Conservation (phyloP, 2,329 filamentous ascomycete species). For the Chrysoporthe deuterocubensis region DNA sequence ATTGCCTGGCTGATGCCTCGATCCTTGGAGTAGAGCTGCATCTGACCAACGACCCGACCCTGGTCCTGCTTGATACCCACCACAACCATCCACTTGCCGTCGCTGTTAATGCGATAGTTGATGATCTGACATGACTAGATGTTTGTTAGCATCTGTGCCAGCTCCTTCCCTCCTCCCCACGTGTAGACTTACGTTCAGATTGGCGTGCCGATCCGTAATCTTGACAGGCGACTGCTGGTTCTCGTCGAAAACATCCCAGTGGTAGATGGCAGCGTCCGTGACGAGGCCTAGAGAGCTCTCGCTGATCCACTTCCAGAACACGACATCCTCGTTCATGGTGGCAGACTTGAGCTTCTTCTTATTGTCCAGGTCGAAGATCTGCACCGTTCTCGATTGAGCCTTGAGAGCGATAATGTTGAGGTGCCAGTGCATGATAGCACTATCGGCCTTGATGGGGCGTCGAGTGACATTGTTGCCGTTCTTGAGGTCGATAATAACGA, state of each 20-base stretch:
- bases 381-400: conserved; percentile 89
- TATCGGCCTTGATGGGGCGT: conserved; percentile 97
- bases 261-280: conserved; percentile 88
- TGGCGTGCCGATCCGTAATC: conserved; percentile 92
- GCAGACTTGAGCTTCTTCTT: conserved; percentile 98
- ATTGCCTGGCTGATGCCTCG: conserved; percentile 97
- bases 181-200: conserved; percentile 70
- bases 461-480: conserved; percentile 95
- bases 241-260: conserved; percentile 95
- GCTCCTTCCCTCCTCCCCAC: neutral
- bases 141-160: conserved; percentile 26
- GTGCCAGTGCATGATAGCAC: conserved; percentile 99
- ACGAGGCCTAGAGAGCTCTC: conserved; percentile 87
- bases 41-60: conserved; percentile 90
- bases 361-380: conserved; percentile 93
- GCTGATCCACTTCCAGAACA: conserved; percentile 99
- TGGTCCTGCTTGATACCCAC: conserved; percentile 94
- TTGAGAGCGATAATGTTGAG: conserved; percentile 96
- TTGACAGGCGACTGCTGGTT: conserved; percentile 81
- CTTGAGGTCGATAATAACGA: conserved; percentile 97
- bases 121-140: conserved; percentile 95
- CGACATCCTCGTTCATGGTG: conserved; percentile 94
- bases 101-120: conserved; percentile 95
- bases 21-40: conserved; percentile 97
- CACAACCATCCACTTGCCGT: conserved; percentile 98